phyloP scores from a whole-genome alignment of 192 early-diverging fungal species.

The Diversispora epigaea region DNA sequence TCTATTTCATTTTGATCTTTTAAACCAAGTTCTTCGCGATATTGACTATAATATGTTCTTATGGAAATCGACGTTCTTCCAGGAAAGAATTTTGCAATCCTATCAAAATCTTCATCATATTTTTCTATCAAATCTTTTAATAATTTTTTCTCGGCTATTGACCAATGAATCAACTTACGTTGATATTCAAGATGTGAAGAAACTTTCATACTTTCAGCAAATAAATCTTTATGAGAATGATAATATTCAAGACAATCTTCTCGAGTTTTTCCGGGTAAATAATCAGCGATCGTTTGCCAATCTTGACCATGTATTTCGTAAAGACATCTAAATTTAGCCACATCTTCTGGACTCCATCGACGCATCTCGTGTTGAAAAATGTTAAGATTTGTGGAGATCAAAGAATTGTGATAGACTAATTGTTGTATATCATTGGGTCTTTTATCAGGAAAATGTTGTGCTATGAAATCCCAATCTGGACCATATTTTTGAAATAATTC shows the following conservation, averaged over 20 bases:
- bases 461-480: background rate
- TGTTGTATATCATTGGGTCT: background rate
- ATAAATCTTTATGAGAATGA: background rate
- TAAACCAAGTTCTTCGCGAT: background rate
- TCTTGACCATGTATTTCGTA: background rate
- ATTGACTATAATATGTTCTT: background rate
- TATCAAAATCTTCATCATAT: constrained; percentile 7
- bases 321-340: background rate
- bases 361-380: background rate
- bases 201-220: background rate
- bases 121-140: constrained; percentile 4
- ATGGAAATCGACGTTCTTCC: background rate
- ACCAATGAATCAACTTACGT: background rate
- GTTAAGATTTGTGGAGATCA: background rate
- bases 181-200: too few species aligned
- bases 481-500: background rate
- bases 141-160: background rate
- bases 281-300: background rate
- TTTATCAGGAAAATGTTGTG: constrained; percentile 11
- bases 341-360: background rate
- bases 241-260: constrained; percentile 5
- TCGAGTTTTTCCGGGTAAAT: background rate
- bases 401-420: background rate
- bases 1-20: background rate
- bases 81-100: background rate